These are phyloP conservation scores for Funneliformis geosporum DNA, from an alignment of 192 early-diverging fungal genomes.

Conservation along the genomic window DNA sequence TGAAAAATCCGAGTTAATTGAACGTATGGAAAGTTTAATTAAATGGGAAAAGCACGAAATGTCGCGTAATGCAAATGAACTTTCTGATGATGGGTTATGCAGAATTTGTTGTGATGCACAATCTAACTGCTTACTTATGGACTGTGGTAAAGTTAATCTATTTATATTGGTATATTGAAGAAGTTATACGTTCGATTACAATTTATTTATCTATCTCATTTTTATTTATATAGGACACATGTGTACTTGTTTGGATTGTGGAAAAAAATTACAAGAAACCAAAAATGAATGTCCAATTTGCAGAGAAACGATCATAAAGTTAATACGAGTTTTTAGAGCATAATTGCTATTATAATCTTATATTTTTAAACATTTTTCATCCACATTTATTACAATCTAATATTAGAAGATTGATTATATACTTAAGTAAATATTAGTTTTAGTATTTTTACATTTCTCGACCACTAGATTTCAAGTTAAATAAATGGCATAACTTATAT, in stretches of 20 bases:
- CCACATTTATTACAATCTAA: no score
- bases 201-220: no score
- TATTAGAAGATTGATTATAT: no score
- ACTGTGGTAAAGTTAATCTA: no score
- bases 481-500: no score
- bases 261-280: conserved; percentile 46
- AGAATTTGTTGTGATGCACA: conserved; percentile 80
- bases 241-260: conserved; percentile 77
- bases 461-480: no score
- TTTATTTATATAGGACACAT: conserved; percentile 59
- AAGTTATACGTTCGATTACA: no score
- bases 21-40: conserved; percentile 62
- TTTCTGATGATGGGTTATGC: conserved; percentile 68
- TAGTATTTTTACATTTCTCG: no score
- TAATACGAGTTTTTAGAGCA: conserved; percentile 71
- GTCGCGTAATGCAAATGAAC: conserved; percentile 43
- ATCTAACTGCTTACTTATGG: conserved; percentile 81
- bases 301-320: conserved; percentile 63
- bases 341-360: no score
- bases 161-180: no score
- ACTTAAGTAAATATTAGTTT: no score
- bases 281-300: conserved; percentile 84
- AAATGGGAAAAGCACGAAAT: conserved; percentile 58
- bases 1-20: conserved; percentile 76
- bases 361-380: no score